Conservation (phyloP, 495 filamentous ascomycete species). For the Aspergillus cristatus region DNA sequence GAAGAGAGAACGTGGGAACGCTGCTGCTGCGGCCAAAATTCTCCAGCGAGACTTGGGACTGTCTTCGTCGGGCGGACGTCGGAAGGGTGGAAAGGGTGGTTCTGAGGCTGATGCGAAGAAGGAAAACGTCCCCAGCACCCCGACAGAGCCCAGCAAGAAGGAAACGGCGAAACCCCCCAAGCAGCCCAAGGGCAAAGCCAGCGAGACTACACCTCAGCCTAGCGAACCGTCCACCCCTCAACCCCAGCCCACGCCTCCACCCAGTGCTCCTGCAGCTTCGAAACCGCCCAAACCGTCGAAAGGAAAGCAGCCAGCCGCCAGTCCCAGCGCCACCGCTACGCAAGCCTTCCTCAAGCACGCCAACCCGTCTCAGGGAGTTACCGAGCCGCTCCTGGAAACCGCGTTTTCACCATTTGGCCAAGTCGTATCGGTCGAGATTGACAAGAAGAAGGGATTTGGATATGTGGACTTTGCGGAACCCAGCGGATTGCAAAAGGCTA, state of each 20-base stretch:
- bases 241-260: conserved; percentile 17
- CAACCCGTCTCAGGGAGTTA: conserved; percentile 84
- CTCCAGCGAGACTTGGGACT: conserved; percentile 85
- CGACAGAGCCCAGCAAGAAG: conserved; percentile 27
- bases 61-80: conserved; percentile 45
- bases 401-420: conserved; percentile 62
- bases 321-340: conserved; percentile 46
- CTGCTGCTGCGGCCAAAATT: conserved; percentile 70
- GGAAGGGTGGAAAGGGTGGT: conserved; percentile 32
- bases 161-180: conserved; percentile 21
- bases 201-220: conserved; percentile 10
- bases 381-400: conserved; percentile 62
- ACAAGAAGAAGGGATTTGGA: conserved; percentile 86
- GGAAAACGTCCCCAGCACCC: conserved; percentile 19
- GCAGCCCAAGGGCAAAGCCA: conserved; percentile 10
- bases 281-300: conserved; percentile 24
- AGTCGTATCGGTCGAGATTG: conserved; percentile 73
- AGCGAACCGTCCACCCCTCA: conserved; percentile 21
- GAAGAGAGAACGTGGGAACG: conserved; percentile 59
- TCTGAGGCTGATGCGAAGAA: conserved; percentile 24
- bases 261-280: conserved; percentile 20
- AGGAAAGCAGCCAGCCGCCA: conserved; percentile 22
- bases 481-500: conserved; percentile 62
- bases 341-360: conserved; percentile 92
- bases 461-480: conserved; percentile 76